Base-by-base conservation (phyloP, 805 yeast species). In the Myxozyma lipomycoides region DNA sequence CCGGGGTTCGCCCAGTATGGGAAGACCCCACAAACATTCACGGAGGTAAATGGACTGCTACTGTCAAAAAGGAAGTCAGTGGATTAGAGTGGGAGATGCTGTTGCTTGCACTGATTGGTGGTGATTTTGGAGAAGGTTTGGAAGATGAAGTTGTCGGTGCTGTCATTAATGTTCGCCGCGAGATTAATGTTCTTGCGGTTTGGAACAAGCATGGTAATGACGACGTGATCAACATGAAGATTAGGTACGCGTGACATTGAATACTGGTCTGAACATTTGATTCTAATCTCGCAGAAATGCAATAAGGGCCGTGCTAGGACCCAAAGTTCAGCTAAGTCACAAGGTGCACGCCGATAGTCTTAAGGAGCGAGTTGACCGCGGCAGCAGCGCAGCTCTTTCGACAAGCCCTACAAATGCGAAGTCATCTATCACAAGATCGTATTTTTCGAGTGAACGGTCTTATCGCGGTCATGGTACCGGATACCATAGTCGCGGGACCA, bases 1-100 rank as follows among this genome's bases (percentile, higher is more conserved):
- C 86, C 67, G 95, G 89, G 50, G 83, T 93, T 64, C 85, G 87
- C 70, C 98, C 98, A 51, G 96, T 93, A 77, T 91, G 98, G 98
- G 98, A 91, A 77, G 97, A 91, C 70, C 77, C 74, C 47, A 78
- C 79, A 57, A 93, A 93, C 71, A 70, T 86, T 54, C 76, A 82
- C 61, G 98, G 98, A 67, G 98, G 98, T 65, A 88, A 86, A 73
- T 93, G 96, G 95, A 76, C 84, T 42, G 84, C 79, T 72, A 82
- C 78, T 70, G 80, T 84, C 70, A 83, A 76, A 69, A 76, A 79
- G 55, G 84, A 78, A 56, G 68, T 37, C 10, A 46, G 53, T 9
- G 30, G 50, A 3, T 24, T 17, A 40, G 38, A 49, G 30, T 67
- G 70, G 70, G 70, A 67, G 64, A 66, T 82, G 42, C 66, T 82